Base-by-base conservation (phyloP, 192 early-diverging fungal genomes). In the Gonapodya sp. region DNA sequence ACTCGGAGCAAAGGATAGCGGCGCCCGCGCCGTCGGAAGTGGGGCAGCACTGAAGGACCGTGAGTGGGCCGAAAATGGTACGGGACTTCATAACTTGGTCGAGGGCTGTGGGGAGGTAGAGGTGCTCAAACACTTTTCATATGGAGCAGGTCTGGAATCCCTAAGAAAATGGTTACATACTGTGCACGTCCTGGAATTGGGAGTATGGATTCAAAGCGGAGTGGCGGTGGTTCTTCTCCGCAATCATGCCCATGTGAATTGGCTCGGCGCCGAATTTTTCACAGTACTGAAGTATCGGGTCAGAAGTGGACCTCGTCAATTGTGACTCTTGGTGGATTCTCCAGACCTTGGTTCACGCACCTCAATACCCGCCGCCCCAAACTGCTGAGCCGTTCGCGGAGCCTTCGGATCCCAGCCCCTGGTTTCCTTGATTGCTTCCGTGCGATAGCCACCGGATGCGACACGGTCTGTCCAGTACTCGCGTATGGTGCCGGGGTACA, bases 21-120 rank as follows among this genome's bases (percentile, higher is more conserved):
- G 8, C 2, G 31, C 86, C 92, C 34, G 91, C 87, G 30, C 93
- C 93, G 80, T 94, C 93, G 0, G 92, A 92, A 16, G 91, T 94
- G 34, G 93, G 92, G 81, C 90, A 92, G 85, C 93, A 94, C 84
- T 93, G 92, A 14, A 94, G 86, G 80, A 92, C 88, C 36, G 92
- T 93, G 79, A 94, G 78, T 2, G 92, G 92, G n/a, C 91, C 93
- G 84, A 88, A 92, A 8, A 94, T 85, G 34, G 86, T 88, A 79
- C 85, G 85, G 0, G 92, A 91, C 24, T 87, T 81, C 78, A 90
- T 86, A 2, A 93, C 83, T 82, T 93, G 88, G 31, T 92, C 91
- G 80, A 92, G 82, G 1, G 90, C 86, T 79, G 88, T 90, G 34
- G 86, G 83, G 78, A 89, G 86, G 36, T 86, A 87, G 87, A 92